A percentile compares a stretch with the other conserved stretches of the same genome.
Conservation (phyloP, 768 basidiomycete genomes). For the Xerocomellus chrysenteron region DNA sequence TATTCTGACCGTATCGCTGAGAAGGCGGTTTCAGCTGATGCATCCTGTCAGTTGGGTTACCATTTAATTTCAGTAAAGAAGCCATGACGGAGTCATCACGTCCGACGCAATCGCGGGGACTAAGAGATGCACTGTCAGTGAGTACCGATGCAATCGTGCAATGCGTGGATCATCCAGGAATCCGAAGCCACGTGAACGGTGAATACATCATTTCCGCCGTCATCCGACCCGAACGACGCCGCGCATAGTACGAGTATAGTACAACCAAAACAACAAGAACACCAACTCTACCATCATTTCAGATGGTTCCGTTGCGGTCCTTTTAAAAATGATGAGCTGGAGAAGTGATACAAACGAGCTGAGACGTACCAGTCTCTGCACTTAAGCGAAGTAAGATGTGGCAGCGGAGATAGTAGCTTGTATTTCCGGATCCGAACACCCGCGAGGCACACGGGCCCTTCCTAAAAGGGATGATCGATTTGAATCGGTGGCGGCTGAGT, state of each 20-base stretch:
- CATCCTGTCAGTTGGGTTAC: background rate
- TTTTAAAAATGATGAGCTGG: background rate
- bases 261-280: background rate
- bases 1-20: background rate
- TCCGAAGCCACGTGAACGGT: background rate
- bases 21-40: background rate
- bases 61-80: conserved; percentile 6
- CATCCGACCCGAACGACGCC: background rate
- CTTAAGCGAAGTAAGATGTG: background rate
- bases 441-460: conserved; percentile 25
- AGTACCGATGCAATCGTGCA: conserved; percentile 25
- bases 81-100: background rate
- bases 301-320: too few species aligned
- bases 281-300: background rate
- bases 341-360: background rate
- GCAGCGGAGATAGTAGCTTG: background rate
- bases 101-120: conserved; percentile 26
- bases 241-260: background rate
- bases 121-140: background rate
- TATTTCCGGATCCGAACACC: conserved; percentile 8
- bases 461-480: conserved; percentile 11
- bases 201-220: background rate
- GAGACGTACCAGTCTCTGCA: background rate
- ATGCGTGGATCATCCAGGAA: background rate
- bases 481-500: too few species aligned